Evolutionary conservation across 495 filamentous ascomycete genomes (phyloP).

Genomic region (Talaromyces trachyspermus): DNA sequence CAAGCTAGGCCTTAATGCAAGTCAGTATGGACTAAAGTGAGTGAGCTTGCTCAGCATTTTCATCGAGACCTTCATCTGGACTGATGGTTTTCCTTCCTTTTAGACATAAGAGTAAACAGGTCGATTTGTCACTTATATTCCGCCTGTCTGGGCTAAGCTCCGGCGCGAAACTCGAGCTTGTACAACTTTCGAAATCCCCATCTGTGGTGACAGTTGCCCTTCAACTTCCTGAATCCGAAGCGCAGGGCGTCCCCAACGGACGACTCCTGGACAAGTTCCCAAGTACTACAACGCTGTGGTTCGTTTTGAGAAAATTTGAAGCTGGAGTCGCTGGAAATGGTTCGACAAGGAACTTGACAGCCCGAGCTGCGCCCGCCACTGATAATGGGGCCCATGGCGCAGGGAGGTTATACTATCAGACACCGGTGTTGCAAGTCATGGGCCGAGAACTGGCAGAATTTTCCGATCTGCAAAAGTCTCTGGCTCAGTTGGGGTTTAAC

Average conservation of each 20-base stretch:
- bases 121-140: slow-evolving; percentile 77
- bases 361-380: slow-evolving; percentile 57
- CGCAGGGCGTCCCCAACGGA: slow-evolving; percentile 43
- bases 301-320: slow-evolving; percentile 83
- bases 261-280: slow-evolving; percentile 77
- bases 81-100: slow-evolving; percentile 10
- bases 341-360: slow-evolving; percentile 67
- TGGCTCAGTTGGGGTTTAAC: slow-evolving; percentile 82
- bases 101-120: slow-evolving; percentile 70
- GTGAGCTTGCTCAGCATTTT: slow-evolving; percentile 12
- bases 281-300: slow-evolving; percentile 79
- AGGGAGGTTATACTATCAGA: slow-evolving; percentile 80
- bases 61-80: background rate
- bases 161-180: slow-evolving; percentile 87
- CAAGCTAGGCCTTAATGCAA: slow-evolving; percentile 65
- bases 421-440: slow-evolving; percentile 74
- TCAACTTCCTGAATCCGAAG: slow-evolving; percentile 65
- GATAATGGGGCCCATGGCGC: slow-evolving; percentile 44
- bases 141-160: slow-evolving; percentile 79
- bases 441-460: slow-evolving; percentile 68
- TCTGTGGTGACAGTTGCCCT: slow-evolving; percentile 79
- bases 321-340: slow-evolving; percentile 48
- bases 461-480: slow-evolving; percentile 74
- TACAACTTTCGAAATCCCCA: slow-evolving; percentile 73
- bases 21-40: slow-evolving; percentile 75